These are phyloP conservation scores for Ceratobasidium sp. DNA, from an alignment of 1,284 basidiomycete genomes.

Conservation along the genomic window DNA sequence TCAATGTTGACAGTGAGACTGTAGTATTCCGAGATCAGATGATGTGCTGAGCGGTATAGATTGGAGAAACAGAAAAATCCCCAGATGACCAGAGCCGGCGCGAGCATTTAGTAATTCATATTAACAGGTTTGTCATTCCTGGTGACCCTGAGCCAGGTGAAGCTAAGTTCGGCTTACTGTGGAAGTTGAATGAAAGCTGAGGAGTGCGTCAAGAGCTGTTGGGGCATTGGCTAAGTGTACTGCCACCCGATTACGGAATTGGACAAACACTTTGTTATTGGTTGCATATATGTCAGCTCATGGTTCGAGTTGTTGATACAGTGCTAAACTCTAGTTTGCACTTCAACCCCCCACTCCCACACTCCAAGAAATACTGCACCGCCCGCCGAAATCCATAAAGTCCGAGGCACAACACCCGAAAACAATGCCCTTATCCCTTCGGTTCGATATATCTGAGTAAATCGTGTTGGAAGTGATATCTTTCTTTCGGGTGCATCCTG, in stretches of 20 bases:
- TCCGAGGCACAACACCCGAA: conserved; percentile 90
- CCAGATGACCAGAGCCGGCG: too few species aligned
- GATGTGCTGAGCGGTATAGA: too few species aligned
- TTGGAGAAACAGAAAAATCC: too few species aligned
- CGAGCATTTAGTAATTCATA: too few species aligned
- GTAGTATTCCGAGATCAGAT: too few species aligned
- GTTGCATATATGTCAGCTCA: background rate
- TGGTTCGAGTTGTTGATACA: background rate
- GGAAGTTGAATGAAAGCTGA: too few species aligned
- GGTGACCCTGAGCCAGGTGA: too few species aligned
- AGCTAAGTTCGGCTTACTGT: too few species aligned
- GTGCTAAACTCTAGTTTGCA: conserved; percentile 27
- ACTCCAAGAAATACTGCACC: conserved; percentile 97
- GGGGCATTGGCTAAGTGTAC: background rate
- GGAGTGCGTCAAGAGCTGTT: too few species aligned
- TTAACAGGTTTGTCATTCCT: too few species aligned
- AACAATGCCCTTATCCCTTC: conserved; percentile 89
- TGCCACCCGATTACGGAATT: conserved; percentile 3
- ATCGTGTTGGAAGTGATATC: conserved; percentile 69
- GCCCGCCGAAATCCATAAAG: conserved; percentile 95
- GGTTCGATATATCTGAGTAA: conserved; percentile 74
- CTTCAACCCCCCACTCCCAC: conserved; percentile 80
- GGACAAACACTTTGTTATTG: background rate
- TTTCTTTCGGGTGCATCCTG: conserved; percentile 67
- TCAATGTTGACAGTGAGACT: too few species aligned